Base-by-base conservation (phyloP, 2,329 filamentous ascomycete genomes). In the Nakataea oryzae region DNA sequence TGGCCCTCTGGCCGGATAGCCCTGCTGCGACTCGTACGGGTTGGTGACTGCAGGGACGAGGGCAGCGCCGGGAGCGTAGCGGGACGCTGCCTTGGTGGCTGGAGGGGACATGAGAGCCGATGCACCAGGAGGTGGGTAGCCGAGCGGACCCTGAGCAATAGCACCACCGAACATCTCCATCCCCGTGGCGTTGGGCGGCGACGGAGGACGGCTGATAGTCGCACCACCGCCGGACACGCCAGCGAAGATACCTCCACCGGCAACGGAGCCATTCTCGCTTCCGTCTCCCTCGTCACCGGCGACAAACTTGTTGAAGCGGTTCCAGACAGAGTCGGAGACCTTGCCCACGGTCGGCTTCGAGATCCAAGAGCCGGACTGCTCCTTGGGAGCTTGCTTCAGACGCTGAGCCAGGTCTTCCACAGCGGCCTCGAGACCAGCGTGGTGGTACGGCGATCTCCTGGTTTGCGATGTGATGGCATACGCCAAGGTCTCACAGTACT, bases 271-370 rank as follows among this genome's bases (percentile, higher is more conserved):
- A 61, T 81, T 81, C 0, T 83, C 85, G 12, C 79, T 79, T 41
- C 80, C 79, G 60, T 91, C 89, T 61, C 84, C 85, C 62, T 97
- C 93, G 64, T 97, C 93, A 17, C 95, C 96, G 60, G 90, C 87
- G 64, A 99, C 92, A 70, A 99, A 99, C 70, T 92, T 97, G 75
- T 93, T 97, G 76, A 99, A 97, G 63, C 89, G 91, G 66, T 87
- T 92, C 83, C 91, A 93, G 71, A 97, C 86, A 41, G 89, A 91
- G 64, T 89, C 92, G 2, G 93, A 95, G 0, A 97, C 91, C 74
- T 96, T 96, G 74, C 96, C 93, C 84, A 97, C 96, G 73, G 86
- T 97, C 8, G 93, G 92, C 73, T 95, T 96, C 1, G 91, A 89
- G 61, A 99, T 95, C 91, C 93, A 96, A 2, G 92, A 93, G 26